Evolutionary conservation across 495 filamentous ascomycete species (phyloP).

Genomic region (Pyronema domesticum): DNA sequence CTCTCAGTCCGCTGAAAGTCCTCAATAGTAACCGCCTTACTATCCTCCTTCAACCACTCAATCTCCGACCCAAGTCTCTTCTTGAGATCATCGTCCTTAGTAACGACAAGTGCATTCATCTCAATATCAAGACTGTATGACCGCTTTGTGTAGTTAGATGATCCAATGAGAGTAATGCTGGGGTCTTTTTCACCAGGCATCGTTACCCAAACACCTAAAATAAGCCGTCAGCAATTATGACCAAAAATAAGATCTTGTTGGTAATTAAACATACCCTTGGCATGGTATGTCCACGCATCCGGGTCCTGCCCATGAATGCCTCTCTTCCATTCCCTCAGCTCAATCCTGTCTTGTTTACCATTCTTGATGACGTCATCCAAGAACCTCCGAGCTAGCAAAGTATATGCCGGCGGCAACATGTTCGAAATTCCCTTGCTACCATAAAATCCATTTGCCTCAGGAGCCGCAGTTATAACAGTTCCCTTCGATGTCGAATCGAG

Average conservation of each 20-base stretch:
- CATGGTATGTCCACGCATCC: slow-evolving; percentile 92
- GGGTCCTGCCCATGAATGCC: slow-evolving; percentile 39
- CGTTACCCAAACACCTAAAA: slow-evolving; percentile 60
- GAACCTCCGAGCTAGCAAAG: slow-evolving; percentile 66
- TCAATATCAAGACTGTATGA: slow-evolving; percentile 87
- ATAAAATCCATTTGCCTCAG: slow-evolving; percentile 90
- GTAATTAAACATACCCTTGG: slow-evolving; percentile 43
- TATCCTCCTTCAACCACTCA: slow-evolving; percentile 53
- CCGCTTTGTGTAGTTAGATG: slow-evolving; percentile 88
- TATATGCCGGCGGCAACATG: slow-evolving; percentile 82
- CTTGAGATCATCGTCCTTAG: slow-evolving; percentile 55
- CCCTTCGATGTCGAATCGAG: slow-evolving; percentile 53
- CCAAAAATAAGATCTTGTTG: neutral
- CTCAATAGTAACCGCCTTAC: slow-evolving; percentile 44
- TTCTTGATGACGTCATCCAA: slow-evolving; percentile 47
- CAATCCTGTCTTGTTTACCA: slow-evolving; percentile 41
- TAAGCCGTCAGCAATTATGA: neutral
- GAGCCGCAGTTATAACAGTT: slow-evolving; percentile 84
- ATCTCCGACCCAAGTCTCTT: slow-evolving; percentile 57
- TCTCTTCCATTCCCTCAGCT: slow-evolving; percentile 74
- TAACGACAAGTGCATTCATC: slow-evolving; percentile 68
- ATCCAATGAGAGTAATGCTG: slow-evolving; percentile 68
- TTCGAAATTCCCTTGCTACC: slow-evolving; percentile 72
- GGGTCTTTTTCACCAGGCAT: slow-evolving; percentile 42
- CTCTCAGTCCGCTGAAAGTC: slow-evolving; percentile 67